These are phyloP conservation scores for Zizania latifolia DNA, from an alignment of 176 grass and related monocot species.

Conservation along the genomic window DNA sequence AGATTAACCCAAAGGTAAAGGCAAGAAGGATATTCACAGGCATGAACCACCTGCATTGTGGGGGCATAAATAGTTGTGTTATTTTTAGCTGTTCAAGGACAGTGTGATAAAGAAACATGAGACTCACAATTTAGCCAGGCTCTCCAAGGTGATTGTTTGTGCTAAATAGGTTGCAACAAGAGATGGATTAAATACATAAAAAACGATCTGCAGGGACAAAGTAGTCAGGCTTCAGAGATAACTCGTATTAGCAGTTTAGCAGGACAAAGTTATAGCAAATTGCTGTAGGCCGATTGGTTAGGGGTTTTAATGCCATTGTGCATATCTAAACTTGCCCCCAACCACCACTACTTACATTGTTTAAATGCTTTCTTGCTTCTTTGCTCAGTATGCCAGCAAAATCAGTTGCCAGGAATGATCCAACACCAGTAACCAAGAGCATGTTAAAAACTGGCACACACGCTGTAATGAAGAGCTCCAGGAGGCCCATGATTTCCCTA, in stretches of 20 bases:
- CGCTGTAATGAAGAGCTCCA: constrained; percentile 70
- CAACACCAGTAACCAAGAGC: constrained; percentile 69
- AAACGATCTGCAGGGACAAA: constrained; percentile 55
- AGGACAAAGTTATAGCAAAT: background rate
- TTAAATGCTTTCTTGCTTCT: constrained; percentile 64
- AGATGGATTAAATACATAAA: constrained; percentile 79
- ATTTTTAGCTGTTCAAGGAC: background rate
- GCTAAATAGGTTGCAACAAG: constrained; percentile 54
- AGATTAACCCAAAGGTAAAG: constrained; percentile 57
- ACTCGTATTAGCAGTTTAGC: background rate
- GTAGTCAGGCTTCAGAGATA: background rate
- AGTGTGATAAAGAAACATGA: background rate
- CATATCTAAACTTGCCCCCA: background rate
- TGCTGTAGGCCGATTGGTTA: background rate
- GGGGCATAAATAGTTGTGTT: background rate
- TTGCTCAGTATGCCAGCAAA: constrained; percentile 44
- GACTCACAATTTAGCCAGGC: constrained; percentile 65
- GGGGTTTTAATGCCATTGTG: background rate
- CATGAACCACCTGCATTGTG: constrained; percentile 80
- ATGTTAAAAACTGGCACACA: constrained; percentile 66
- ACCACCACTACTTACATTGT: constrained; percentile 49
- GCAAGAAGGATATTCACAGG: constrained; percentile 71
- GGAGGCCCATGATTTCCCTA: constrained; percentile 41
- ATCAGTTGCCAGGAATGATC: constrained; percentile 58
- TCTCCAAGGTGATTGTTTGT: constrained; percentile 74